Conservation (phyloP, 2,329 filamentous ascomycete species). For the Fusarium sp. region DNA sequence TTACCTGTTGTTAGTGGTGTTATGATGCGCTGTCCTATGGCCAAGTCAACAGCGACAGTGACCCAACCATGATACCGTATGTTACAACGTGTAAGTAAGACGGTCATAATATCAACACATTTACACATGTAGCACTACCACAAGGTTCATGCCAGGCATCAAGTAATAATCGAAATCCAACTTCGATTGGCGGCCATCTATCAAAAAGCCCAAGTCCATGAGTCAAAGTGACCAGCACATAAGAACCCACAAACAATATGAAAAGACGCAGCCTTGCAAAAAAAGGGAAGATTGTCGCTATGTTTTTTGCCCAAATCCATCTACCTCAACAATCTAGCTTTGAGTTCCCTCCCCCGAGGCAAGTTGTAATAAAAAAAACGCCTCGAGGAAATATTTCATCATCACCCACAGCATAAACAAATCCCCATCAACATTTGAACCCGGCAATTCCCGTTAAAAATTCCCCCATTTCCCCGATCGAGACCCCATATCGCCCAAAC, state of each 20-base stretch:
- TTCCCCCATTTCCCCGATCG: conserved; percentile 19
- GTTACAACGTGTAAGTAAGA: background rate
- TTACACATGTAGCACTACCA: background rate
- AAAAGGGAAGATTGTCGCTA: conserved; percentile 4
- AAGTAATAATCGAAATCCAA: background rate
- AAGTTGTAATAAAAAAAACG: background rate
- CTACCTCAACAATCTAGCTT: conserved; percentile 19
- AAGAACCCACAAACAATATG: conserved; percentile 9
- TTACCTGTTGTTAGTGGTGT: background rate
- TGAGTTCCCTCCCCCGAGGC: background rate
- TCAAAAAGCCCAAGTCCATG: conserved; percentile 19
- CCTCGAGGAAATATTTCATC: conserved; percentile 5
- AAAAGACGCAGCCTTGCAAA: conserved; percentile 8
- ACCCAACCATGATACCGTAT: background rate
- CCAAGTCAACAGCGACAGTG: background rate
- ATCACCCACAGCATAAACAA: conserved; percentile 10
- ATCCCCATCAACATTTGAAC: conserved; percentile 15
- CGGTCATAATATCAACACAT: background rate
- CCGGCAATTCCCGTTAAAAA: conserved; percentile 20
- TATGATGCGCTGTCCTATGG: background rate
- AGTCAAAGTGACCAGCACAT: conserved; percentile 40
- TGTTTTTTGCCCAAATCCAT: conserved; percentile 20
- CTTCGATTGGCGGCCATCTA: conserved; percentile 29
- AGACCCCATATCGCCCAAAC: conserved; percentile 41
- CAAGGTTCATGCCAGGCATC: background rate